These are phyloP conservation scores for Zygosaccharomyces siamensis DNA, from an alignment of 805 yeast genomes.

Conservation along the genomic window DNA sequence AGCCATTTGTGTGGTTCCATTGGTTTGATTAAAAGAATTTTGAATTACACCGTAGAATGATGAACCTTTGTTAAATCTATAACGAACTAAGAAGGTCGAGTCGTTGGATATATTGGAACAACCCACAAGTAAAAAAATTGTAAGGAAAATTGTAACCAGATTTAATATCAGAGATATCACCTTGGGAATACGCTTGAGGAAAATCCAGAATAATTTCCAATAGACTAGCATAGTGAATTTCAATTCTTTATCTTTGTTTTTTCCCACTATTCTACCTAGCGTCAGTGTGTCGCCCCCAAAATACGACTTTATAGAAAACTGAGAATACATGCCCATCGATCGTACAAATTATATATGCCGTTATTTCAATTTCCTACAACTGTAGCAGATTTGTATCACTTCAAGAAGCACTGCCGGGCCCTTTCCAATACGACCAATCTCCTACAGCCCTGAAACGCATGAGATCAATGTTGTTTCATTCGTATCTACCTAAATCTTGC, in stretches of 20 bases:
- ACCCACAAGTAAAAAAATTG: slow-evolving; percentile 54
- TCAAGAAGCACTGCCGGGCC: not conserved
- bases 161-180: slow-evolving; percentile 39
- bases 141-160: slow-evolving; percentile 45
- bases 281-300: not conserved
- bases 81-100: slow-evolving; percentile 46
- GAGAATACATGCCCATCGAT: not conserved
- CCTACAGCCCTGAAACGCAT: slow-evolving; percentile 3
- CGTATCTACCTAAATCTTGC: slow-evolving; percentile 5
- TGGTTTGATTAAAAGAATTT: slow-evolving; percentile 32
- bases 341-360: not conserved
- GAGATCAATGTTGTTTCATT: slow-evolving; percentile 3
- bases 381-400: not conserved
- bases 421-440: not conserved
- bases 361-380: not conserved
- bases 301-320: too few relatives aligned
- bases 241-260: not conserved
- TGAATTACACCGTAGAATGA: slow-evolving; percentile 40
- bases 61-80: slow-evolving; percentile 45
- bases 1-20: slow-evolving; percentile 26
- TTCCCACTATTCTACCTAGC: not conserved
- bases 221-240: slow-evolving; percentile 5
- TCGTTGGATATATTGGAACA: slow-evolving; percentile 46
- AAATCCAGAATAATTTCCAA: slow-evolving; percentile 21
- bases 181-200: slow-evolving; percentile 41